Percentiles rank a stretch among this genome's conserved stretches.
Conservation (phyloP, 1,139 yeast species). For the Wickerhamiella infanticola region DNA sequence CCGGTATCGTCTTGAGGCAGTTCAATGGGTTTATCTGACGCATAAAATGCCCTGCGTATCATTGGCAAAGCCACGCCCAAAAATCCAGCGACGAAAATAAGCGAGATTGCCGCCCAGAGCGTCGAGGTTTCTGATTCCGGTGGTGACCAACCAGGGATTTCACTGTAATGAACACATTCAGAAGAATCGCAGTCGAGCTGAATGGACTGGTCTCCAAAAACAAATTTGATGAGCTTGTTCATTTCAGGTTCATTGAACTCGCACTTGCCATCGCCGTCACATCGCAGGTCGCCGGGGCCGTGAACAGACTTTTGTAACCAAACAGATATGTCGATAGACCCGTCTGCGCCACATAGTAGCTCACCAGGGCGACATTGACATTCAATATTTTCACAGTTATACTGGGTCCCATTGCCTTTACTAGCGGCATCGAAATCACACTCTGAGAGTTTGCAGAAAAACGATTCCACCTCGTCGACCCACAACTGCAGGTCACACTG, state of each 20-base stretch:
- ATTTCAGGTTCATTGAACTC: slow-evolving; percentile 86
- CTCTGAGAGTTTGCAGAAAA: slow-evolving; percentile 63
- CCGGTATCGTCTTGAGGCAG: not conserved
- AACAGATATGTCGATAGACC: slow-evolving; percentile 88
- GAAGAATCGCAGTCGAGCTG: slow-evolving; percentile 68
- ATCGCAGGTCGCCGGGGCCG: slow-evolving; percentile 87
- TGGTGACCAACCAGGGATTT: slow-evolving; percentile 72
- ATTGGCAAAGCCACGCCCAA: slow-evolving; percentile 14
- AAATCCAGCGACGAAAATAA: slow-evolving; percentile 28
- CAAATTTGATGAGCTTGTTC: slow-evolving; percentile 79
- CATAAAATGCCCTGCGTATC: slow-evolving; percentile 3
- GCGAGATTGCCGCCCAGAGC: slow-evolving; percentile 35
- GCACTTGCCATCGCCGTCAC: slow-evolving; percentile 52
- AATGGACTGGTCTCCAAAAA: slow-evolving; percentile 85
- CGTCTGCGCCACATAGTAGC: slow-evolving; percentile 87
- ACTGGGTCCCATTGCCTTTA: slow-evolving; percentile 47
- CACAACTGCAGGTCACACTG: slow-evolving; percentile 86
- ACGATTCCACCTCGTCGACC: slow-evolving; percentile 81
- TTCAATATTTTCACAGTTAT: slow-evolving; percentile 56
- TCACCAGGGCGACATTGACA: slow-evolving; percentile 85
- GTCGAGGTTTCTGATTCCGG: slow-evolving; percentile 46
- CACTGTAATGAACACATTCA: slow-evolving; percentile 84
- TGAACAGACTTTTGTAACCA: slow-evolving; percentile 75
- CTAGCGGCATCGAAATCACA: slow-evolving; percentile 60
- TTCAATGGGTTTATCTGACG: slow-evolving; percentile 2